These are phyloP conservation scores for Escallonia herrerae DNA, from an alignment of 129 eudicot species.

Conservation along the genomic window DNA sequence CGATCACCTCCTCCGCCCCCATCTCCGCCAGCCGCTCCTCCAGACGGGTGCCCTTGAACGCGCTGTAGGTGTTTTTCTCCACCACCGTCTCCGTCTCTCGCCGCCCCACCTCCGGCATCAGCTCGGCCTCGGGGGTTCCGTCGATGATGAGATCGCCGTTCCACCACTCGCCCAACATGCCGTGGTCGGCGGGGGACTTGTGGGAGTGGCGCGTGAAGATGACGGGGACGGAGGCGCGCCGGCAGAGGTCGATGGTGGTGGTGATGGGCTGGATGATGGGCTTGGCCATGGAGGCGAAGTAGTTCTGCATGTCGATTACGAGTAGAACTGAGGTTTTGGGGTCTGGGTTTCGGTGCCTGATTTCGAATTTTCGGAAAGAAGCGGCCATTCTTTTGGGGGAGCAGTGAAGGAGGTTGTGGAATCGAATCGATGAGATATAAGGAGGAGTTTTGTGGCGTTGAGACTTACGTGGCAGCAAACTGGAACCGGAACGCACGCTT, in stretches of 20 bases:
- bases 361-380: constrained; percentile 47
- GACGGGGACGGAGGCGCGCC: constrained; percentile 59
- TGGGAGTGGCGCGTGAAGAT: constrained; percentile 96
- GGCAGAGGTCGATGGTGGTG: constrained; percentile 63
- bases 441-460: no score
- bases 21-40: constrained; percentile 62
- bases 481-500: no score
- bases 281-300: constrained; percentile 58
- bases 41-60: constrained; percentile 53
- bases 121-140: constrained; percentile 50
- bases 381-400: not conserved
- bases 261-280: constrained; percentile 52
- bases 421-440: not conserved
- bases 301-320: constrained; percentile 82
- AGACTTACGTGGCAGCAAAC: no score
- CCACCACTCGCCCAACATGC: constrained; percentile 92
- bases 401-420: not conserved
- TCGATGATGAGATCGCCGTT: constrained; percentile 61
- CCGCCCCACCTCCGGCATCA: constrained; percentile 48
- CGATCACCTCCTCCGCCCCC: constrained; percentile 82
- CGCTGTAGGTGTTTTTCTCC: constrained; percentile 76
- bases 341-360: constrained; percentile 54
- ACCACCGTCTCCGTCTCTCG: constrained; percentile 40
- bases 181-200: constrained; percentile 48
- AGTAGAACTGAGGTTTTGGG: constrained; percentile 51